phyloP scores from a whole-genome alignment of 1,284 basidiomycete species.

The Uromyces viciae-fabae region DNA sequence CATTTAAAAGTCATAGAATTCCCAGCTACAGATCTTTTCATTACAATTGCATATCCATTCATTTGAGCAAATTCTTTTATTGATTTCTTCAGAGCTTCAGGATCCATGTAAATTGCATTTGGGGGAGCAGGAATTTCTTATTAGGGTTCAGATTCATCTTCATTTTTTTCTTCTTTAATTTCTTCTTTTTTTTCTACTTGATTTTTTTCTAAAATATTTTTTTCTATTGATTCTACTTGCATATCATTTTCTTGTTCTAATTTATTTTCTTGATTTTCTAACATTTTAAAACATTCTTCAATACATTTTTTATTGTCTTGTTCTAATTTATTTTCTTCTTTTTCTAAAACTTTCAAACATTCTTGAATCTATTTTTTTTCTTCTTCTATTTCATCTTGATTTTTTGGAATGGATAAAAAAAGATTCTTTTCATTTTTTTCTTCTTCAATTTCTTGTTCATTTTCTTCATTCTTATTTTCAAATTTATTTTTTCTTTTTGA shows the following conservation, averaged over 20 bases:
- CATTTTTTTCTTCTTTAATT: neutral
- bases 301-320: neutral
- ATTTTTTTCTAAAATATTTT: neutral
- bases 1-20: too few relatives aligned
- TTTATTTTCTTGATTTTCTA: too few relatives aligned
- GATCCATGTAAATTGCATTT: too few relatives aligned
- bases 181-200: neutral
- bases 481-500: neutral
- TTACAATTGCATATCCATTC: too few relatives aligned
- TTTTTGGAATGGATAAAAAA: too few relatives aligned
- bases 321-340: neutral
- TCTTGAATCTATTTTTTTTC: neutral
- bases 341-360: neutral
- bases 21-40: too few relatives aligned
- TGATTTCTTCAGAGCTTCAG: too few relatives aligned
- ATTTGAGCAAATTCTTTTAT: too few relatives aligned
- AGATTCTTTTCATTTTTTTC: neutral
- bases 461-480: neutral
- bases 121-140: neutral
- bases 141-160: neutral
- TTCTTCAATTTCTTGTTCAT: neutral
- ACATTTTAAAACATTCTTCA: too few relatives aligned
- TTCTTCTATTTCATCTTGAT: neutral
- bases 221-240: neutral
- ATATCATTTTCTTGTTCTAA: neutral